Evolutionary conservation across 208 protist species (phyloP).

Genomic region (Tritrichomonas musculus): DNA sequence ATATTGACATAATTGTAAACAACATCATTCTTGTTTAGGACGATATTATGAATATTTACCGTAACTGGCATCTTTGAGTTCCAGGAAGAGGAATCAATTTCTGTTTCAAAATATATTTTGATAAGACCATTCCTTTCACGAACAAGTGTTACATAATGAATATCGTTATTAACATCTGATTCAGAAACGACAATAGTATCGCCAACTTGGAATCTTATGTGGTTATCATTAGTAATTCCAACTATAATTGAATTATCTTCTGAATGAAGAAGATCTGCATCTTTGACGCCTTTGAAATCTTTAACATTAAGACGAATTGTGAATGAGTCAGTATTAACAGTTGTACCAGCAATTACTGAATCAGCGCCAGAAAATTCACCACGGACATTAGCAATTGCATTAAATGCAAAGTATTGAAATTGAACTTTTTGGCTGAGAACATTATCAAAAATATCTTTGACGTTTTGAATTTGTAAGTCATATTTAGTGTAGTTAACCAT

Average conservation of each 20-base stretch:
- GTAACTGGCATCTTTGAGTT: neutral
- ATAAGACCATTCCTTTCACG: neutral
- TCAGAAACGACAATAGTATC: neutral
- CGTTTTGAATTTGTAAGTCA: neutral
- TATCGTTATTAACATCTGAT: neutral
- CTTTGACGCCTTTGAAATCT: neutral
- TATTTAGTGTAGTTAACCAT: neutral
- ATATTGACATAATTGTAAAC: neutral
- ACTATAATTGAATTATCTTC: too few relatives aligned
- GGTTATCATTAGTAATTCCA: too few relatives aligned
- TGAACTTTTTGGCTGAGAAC: neutral
- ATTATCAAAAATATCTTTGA: neutral
- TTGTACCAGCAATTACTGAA: neutral
- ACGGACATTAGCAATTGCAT: neutral
- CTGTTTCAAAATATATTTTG: neutral
- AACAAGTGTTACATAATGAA: neutral
- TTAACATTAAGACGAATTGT: neutral
- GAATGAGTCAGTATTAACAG: neutral
- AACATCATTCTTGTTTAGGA: neutral
- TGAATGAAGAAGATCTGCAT: neutral
- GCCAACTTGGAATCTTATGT: neutral
- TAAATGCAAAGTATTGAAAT: neutral
- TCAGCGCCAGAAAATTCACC: neutral
- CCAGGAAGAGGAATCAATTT: neutral
- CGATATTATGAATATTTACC: neutral